Base-by-base conservation (phyloP, 169 alveolate genomes). In the Eimeria maxima region DNA sequence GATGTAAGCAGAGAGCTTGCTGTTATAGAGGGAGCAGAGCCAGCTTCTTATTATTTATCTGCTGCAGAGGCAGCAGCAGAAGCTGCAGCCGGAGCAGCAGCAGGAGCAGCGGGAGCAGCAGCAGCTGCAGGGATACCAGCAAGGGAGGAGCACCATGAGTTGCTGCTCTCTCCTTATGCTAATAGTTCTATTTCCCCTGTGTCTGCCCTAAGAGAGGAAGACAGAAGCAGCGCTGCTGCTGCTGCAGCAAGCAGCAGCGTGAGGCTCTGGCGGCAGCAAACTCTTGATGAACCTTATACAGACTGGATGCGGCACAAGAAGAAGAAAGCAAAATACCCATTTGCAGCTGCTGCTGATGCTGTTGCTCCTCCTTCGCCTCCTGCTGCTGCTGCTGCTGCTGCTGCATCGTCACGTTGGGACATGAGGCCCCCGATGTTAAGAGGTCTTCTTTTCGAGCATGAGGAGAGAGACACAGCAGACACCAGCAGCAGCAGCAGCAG, bases 1-100 rank as follows among this genome's bases (percentile, higher is more conserved):
- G 90, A 81, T 27, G 7, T 81, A 11, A 81, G 90, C 71, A 29
- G 44, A 33, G 90, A 81, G 45, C 90, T 81, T 16, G 90, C 90
- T 4, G 73, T 50, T 6, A 81, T 81, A 10, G 90, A 81, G 8
- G 90, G 90, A 10, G 45, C 71, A 24, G 45, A 81, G 4, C 24
- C 90, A 24, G 42, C 20, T 81, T 81, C 90, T 38, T 29, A 24
- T 50, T 50, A 20, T 47, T 5, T 29, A 6, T 10, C 73, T 27
- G 60, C 88, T 42, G 63, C 88, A 78, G 63, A 60, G 42, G 63
- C 57, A 44, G 88, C 60, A 7, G 27, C 63, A 11, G 63, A 60
- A 11, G 88, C 65, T 14, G 27, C 18, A 45, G 88, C 57, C 33
- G 27, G 33, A 57, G 4, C n/a, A 57, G 24, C 67, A 57, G 67